phyloP scores from a whole-genome alignment of 2,329 filamentous ascomycete genomes.

The Taxawa tesnikishii region DNA sequence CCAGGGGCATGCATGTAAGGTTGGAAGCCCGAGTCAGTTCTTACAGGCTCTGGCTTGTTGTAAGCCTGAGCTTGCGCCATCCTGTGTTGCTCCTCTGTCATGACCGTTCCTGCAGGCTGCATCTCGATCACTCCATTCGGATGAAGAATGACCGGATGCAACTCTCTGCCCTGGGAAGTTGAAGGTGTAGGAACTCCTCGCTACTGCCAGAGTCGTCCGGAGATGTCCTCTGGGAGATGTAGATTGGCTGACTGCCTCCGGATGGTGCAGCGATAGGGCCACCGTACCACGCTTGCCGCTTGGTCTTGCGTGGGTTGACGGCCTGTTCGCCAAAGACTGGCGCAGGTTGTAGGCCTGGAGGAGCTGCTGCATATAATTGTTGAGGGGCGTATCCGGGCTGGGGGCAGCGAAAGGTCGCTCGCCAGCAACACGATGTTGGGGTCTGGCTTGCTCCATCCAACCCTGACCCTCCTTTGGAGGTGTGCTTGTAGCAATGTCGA shows the following conservation, averaged over 20 bases:
- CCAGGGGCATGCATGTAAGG: slow-evolving; percentile 12
- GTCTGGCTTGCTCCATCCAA: slow-evolving; percentile 5
- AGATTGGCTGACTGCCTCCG: slow-evolving; percentile 13
- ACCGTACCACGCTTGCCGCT: slow-evolving; percentile 64
- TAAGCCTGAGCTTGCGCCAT: slow-evolving; percentile 16
- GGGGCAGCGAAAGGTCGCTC: background rate
- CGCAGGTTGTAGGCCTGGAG: slow-evolving; percentile 5
- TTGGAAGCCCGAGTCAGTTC: slow-evolving; percentile 22
- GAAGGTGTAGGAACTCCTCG: slow-evolving; percentile 42
- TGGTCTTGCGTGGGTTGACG: slow-evolving; percentile 40
- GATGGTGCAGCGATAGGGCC: slow-evolving; percentile 27
- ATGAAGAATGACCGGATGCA: slow-evolving; percentile 40
- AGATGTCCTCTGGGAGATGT: slow-evolving; percentile 33
- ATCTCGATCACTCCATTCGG: slow-evolving; percentile 35
- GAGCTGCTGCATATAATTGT: slow-evolving; percentile 24
- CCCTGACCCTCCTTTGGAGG: slow-evolving; percentile 12
- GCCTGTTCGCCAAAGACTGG: background rate
- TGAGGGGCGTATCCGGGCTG: slow-evolving; percentile 19
- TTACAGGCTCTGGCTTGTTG: slow-evolving; percentile 15
- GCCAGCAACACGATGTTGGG: slow-evolving; percentile 6
- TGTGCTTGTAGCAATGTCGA: slow-evolving; percentile 47
- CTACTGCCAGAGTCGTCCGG: slow-evolving; percentile 44
- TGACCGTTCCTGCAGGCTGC: slow-evolving; percentile 22
- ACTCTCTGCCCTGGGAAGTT: slow-evolving; percentile 34
- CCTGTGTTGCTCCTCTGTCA: slow-evolving; percentile 29